A percentile compares a stretch with the other conserved stretches of the same genome.
phyloP scores from a whole-genome alignment of 2,329 filamentous ascomycete genomes.

The Colletotrichum sp. region DNA sequence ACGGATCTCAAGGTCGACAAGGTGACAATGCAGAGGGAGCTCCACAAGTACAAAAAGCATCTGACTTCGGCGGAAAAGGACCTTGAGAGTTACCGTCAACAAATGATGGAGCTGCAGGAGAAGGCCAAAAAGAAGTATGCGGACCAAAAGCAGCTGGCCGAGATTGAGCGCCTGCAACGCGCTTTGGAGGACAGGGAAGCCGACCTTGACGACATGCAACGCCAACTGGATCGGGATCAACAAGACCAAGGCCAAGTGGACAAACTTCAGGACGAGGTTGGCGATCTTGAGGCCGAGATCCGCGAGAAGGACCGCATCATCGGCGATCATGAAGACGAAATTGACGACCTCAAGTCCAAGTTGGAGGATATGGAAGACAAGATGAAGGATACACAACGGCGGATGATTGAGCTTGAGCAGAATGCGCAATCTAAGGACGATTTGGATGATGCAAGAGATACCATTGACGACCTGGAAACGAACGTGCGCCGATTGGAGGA shows the following conservation, averaged over 20 bases:
- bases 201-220: slow-evolving; percentile 65
- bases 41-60: slow-evolving; percentile 85
- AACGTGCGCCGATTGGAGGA: slow-evolving; percentile 57
- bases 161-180: slow-evolving; percentile 62
- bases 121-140: slow-evolving; percentile 78
- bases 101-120: slow-evolving; percentile 83
- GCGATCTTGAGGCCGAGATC: slow-evolving; percentile 76
- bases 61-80: slow-evolving; percentile 84
- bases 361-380: slow-evolving; percentile 59
- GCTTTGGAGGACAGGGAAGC: slow-evolving; percentile 62
- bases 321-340: slow-evolving; percentile 76
- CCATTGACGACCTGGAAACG: slow-evolving; percentile 63
- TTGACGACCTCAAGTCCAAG: slow-evolving; percentile 68
- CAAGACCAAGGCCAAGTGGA: slow-evolving; percentile 64
- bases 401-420: slow-evolving; percentile 60
- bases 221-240: slow-evolving; percentile 61
- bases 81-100: slow-evolving; percentile 80
- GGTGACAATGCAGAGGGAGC: slow-evolving; percentile 85
- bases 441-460: slow-evolving; percentile 60
- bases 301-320: slow-evolving; percentile 77
- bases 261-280: slow-evolving; percentile 74
- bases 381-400: slow-evolving; percentile 59
- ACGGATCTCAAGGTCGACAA: slow-evolving; percentile 94
- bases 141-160: slow-evolving; percentile 70
- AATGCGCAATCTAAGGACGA: slow-evolving; percentile 57